phyloP scores from a whole-genome alignment of 2,329 filamentous ascomycete genomes.

The Nothophaeocryptopus gaeumannii region DNA sequence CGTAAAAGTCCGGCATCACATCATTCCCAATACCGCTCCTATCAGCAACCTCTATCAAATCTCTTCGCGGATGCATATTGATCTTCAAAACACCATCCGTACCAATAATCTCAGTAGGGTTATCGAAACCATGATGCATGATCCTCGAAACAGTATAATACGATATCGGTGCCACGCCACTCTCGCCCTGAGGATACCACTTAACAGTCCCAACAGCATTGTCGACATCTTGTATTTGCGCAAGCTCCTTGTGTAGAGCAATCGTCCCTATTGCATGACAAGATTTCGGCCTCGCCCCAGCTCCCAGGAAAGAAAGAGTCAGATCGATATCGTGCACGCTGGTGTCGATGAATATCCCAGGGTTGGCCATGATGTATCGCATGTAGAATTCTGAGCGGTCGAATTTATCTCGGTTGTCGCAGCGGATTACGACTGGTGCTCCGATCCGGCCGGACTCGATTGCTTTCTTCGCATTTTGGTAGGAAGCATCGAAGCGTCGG shows the following conservation, averaged over 20 bases:
- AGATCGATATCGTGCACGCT: constrained; percentile 48
- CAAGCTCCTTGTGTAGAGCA: constrained; percentile 38
- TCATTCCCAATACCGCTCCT: constrained; percentile 38
- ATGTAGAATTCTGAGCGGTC: constrained; percentile 44
- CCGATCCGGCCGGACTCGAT: constrained; percentile 41
- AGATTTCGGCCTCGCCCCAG: constrained; percentile 36
- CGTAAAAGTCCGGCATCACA: constrained; percentile 41
- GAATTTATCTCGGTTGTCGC: constrained; percentile 43
- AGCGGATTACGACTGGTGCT: constrained; percentile 41
- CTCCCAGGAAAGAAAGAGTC: constrained; percentile 42
- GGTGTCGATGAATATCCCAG: constrained; percentile 47
- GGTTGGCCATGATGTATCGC: constrained; percentile 40
- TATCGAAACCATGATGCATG: constrained; percentile 43
- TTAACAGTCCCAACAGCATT: constrained; percentile 45
- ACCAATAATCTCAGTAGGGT: constrained; percentile 43
- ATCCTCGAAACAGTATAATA: constrained; percentile 45
- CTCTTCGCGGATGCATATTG: constrained; percentile 28
- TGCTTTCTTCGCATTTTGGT: constrained; percentile 37
- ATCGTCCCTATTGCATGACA: constrained; percentile 38
- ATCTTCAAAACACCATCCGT: constrained; percentile 38
- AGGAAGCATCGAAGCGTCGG: constrained; percentile 46
- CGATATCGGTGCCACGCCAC: constrained; percentile 40
- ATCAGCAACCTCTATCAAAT: constrained; percentile 38
- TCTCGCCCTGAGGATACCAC: constrained; percentile 25
- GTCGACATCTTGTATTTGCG: constrained; percentile 40